Base-by-base conservation (phyloP, 371 early-diverging fungal species). In the Capniomyces stellatus region DNA sequence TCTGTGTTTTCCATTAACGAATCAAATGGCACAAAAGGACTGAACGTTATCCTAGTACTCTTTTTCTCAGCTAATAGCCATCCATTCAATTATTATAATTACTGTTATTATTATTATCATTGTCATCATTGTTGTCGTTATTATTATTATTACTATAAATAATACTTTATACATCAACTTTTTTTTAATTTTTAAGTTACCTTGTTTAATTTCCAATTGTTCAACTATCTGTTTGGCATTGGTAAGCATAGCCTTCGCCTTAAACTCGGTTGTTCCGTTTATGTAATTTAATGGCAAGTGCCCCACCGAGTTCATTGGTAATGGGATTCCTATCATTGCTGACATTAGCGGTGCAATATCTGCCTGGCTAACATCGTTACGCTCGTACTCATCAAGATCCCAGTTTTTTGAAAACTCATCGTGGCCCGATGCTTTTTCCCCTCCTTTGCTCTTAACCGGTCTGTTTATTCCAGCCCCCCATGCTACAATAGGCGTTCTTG, bases 261-360 rank as follows among this genome's bases (percentile, higher is more conserved):
- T 75, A 61, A 78, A 80, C 21, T 76, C 68, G 4, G 73, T 79
- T 18, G 78, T 64, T 12, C 71, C 72, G 35, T 79, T 65, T 29
- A 92, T 73, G 64, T 85, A 92, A 15, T 55, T 59, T 43, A 91
- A 58, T 0, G 93, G 95, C 2, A 92, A 67, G 23, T 77, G 78
- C 24, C 95, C 95, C 4, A 92, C 93, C 21, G 90, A 89, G 65
- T 95, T 95, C 19, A 87, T 80, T 2, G 95, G 95, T 55, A 80
- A 75, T 54, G 81, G 75, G 1, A 88, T 70, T 2, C 93, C 93
- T 29, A 91, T 71, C 12, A 95, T 69, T 29, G 88, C 70, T 0
- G 92, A 78, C 92, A 95, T 92, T 48, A 95, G 74, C 13, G 93
- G 93, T 0, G 95, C 92, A 64, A 95, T 84, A 70, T 92, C 95